Conservation (phyloP, 78 protist species). For the Dictyostelium intermedium region DNA sequence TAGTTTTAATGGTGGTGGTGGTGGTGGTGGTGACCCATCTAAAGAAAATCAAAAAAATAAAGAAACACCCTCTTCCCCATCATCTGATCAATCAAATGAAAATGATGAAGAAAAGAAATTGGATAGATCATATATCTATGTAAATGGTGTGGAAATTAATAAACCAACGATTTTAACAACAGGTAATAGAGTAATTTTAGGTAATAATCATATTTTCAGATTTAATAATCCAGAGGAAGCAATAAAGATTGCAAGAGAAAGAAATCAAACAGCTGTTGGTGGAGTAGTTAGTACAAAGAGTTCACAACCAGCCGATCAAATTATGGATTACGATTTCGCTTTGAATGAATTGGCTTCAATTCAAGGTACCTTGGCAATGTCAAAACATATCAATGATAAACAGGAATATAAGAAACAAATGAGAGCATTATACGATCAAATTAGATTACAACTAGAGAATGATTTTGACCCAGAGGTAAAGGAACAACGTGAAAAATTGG, state of each 20-base stretch:
- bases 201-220: slow-evolving; percentile 84
- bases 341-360: slow-evolving; percentile 72
- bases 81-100: background rate
- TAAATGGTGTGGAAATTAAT: slow-evolving; percentile 61
- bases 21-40: too few species aligned
- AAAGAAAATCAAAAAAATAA: background rate
- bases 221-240: slow-evolving; percentile 85
- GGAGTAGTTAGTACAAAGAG: background rate
- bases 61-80: background rate
- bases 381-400: slow-evolving; percentile 51
- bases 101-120: background rate
- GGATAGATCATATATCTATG: slow-evolving; percentile 41
- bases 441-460: slow-evolving; percentile 22
- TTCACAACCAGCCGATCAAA: slow-evolving; percentile 14
- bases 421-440: slow-evolving; percentile 57
- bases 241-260: slow-evolving; percentile 67
- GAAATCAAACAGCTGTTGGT: background rate
- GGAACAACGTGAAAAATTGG: slow-evolving; percentile 42
- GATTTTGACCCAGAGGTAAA: slow-evolving; percentile 46
- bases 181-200: slow-evolving; percentile 79
- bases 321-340: slow-evolving; percentile 80
- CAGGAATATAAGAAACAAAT: slow-evolving; percentile 64
- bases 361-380: slow-evolving; percentile 68
- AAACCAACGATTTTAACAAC: slow-evolving; percentile 37
- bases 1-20: background rate